A percentile compares a stretch with the other conserved stretches of the same genome.
These are phyloP conservation scores for Pseudogymnoascus sp. DNA, from an alignment of 2,329 filamentous ascomycete species.

Conservation along the genomic window DNA sequence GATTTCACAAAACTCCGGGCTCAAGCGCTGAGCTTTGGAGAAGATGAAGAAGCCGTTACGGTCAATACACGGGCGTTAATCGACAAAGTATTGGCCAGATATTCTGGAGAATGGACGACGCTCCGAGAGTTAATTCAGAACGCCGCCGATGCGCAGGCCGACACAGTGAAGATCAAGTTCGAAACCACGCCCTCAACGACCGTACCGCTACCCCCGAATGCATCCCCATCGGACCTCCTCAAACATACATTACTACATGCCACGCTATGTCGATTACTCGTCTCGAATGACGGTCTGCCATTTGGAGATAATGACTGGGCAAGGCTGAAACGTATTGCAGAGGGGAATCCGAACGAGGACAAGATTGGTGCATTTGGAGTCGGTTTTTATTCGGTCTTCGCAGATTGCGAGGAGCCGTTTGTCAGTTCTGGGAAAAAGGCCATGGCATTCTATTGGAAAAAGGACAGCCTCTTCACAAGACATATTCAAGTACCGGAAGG, in stretches of 20 bases:
- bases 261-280: slow-evolving; percentile 77
- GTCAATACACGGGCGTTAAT: slow-evolving; percentile 96
- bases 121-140: slow-evolving; percentile 95
- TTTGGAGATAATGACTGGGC: slow-evolving; percentile 91
- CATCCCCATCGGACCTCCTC: slow-evolving; percentile 62
- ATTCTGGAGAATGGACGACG: slow-evolving; percentile 89
- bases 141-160: slow-evolving; percentile 91
- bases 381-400: slow-evolving; percentile 97
- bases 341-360: slow-evolving; percentile 96
- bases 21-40: slow-evolving; percentile 75
- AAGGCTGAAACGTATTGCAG: slow-evolving; percentile 90
- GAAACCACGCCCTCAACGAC: slow-evolving; percentile 80
- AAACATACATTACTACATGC: slow-evolving; percentile 81
- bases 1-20: slow-evolving; percentile 73
- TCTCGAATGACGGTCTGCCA: slow-evolving; percentile 83
- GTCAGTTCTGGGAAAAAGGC: slow-evolving; percentile 86
- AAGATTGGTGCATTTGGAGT: slow-evolving; percentile 99
- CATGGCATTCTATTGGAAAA: slow-evolving; percentile 99
- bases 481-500: slow-evolving; percentile 64
- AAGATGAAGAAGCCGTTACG: slow-evolving; percentile 93
- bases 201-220: slow-evolving; percentile 57
- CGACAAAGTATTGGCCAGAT: slow-evolving; percentile 93
- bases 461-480: slow-evolving; percentile 91
- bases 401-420: slow-evolving; percentile 96
- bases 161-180: slow-evolving; percentile 82